A percentile compares a stretch with the other conserved stretches of the same genome.
Evolutionary conservation across 306 rosid genomes (phyloP).

Genomic region (Amphicarpaea edgeworthii): DNA sequence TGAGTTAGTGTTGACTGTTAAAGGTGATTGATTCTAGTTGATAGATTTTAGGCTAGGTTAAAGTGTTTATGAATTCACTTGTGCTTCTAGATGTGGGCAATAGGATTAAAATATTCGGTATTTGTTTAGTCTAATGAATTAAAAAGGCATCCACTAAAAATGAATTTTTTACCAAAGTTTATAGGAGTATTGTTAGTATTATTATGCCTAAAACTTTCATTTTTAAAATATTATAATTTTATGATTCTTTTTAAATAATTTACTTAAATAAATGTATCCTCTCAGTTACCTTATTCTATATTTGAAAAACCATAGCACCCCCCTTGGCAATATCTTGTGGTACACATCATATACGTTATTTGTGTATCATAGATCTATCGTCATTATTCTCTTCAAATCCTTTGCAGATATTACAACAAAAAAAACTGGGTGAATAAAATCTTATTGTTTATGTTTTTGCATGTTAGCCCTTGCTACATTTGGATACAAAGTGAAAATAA

Average conservation of each 20-base stretch:
- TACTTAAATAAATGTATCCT: no score
- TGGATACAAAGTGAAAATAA: background rate
- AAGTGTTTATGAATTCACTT: no score
- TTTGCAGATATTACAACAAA: slow-evolving; percentile 8
- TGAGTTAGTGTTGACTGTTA: slow-evolving; percentile 23
- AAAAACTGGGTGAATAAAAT: background rate
- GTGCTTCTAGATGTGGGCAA: no score
- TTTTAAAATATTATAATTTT: no score
- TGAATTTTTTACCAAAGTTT: no score
- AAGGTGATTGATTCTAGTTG: slow-evolving; percentile 1
- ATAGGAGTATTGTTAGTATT: no score
- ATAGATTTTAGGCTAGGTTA: background rate
- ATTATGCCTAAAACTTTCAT: no score
- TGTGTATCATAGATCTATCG: background rate
- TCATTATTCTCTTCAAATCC: background rate
- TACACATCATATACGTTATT: background rate
- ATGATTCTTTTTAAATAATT: no score
- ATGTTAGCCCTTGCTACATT: slow-evolving; percentile 20
- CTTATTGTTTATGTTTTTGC: background rate
- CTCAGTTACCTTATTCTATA: background rate
- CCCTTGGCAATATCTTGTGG: background rate
- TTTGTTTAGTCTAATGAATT: no score
- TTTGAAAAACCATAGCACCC: background rate
- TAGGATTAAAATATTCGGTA: no score
- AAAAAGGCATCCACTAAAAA: no score